Conservation (phyloP, 2,329 filamentous ascomycete species). For the Fusarium musae region DNA sequence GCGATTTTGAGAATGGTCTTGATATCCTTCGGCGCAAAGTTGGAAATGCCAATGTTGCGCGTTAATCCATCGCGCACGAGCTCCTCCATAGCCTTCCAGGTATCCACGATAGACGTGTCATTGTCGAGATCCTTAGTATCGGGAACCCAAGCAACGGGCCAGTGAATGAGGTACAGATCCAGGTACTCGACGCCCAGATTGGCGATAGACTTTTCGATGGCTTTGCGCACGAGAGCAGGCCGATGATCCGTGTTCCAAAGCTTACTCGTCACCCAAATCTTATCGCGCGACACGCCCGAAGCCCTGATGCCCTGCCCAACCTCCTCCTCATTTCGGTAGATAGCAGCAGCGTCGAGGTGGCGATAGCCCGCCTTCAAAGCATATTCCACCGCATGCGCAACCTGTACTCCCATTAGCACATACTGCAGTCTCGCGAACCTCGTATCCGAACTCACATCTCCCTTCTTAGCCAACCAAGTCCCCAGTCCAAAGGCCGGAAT, state of each 20-base stretch:
- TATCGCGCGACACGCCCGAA: slow-evolving; percentile 41
- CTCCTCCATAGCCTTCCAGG: slow-evolving; percentile 48
- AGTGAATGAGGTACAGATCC: slow-evolving; percentile 48
- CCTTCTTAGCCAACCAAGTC: slow-evolving; percentile 48
- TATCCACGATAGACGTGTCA: slow-evolving; percentile 40
- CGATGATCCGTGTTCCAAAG: slow-evolving; percentile 51
- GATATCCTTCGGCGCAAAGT: slow-evolving; percentile 64
- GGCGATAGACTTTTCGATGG: slow-evolving; percentile 45
- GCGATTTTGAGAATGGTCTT: slow-evolving; percentile 54
- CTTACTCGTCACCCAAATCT: slow-evolving; percentile 48
- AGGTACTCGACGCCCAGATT: slow-evolving; percentile 48
- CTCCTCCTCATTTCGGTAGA: slow-evolving; percentile 69
- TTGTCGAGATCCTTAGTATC: slow-evolving; percentile 33
- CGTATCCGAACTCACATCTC: slow-evolving; percentile 3
- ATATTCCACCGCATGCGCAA: slow-evolving; percentile 61
- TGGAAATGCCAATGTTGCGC: slow-evolving; percentile 62
- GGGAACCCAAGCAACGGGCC: slow-evolving; percentile 41
- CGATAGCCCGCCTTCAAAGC: slow-evolving; percentile 65
- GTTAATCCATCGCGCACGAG: slow-evolving; percentile 35
- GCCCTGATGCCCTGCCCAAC: slow-evolving; percentile 58
- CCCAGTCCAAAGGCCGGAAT: slow-evolving; percentile 49
- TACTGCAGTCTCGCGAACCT: rapidly evolving
- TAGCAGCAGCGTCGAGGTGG: slow-evolving; percentile 66
- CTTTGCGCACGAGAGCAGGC: slow-evolving; percentile 43
- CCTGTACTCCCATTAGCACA: background rate